Evolutionary conservation across 2,329 filamentous ascomycete species (phyloP).

Genomic region (Fonsecaea nubica): DNA sequence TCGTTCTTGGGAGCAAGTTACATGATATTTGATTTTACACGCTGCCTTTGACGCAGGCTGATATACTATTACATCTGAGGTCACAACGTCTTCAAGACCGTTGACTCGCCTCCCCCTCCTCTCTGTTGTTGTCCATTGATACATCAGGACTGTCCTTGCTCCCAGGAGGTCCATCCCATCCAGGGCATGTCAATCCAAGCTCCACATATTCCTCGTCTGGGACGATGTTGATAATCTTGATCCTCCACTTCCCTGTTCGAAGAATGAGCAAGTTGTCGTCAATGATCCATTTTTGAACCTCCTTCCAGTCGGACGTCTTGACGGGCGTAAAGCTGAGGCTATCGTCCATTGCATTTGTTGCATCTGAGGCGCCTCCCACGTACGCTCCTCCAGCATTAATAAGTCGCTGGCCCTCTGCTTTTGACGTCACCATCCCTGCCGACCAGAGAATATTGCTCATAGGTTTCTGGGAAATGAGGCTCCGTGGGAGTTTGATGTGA

Average conservation of each 20-base stretch:
- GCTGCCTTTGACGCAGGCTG: not conserved
- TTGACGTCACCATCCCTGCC: conserved; percentile 59
- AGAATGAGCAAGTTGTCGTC: conserved; percentile 61
- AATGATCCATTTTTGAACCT: conserved; percentile 58
- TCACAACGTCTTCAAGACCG: not conserved
- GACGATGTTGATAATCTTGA: conserved; percentile 63
- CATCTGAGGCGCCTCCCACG: conserved; percentile 53
- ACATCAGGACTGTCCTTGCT: not conserved
- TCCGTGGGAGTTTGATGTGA: conserved; percentile 55
- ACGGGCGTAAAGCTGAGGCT: conserved; percentile 57
- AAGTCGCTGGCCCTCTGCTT: conserved; percentile 59
- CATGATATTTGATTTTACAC: not conserved
- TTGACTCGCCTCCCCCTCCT: not conserved
- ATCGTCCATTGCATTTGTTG: conserved; percentile 50
- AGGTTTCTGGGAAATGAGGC: conserved; percentile 55
- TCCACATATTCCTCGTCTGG: conserved; percentile 60
- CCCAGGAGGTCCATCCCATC: conserved; percentile 53
- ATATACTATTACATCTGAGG: not conserved
- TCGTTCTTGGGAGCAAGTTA: not conserved
- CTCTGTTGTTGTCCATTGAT: not conserved
- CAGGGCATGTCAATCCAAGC: conserved; percentile 55
- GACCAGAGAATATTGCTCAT: conserved; percentile 59
- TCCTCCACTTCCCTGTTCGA: conserved; percentile 65
- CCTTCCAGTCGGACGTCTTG: conserved; percentile 48
- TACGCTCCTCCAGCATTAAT: conserved; percentile 59